Evolutionary conservation across 2,329 filamentous ascomycete genomes (phyloP).

Genomic region (Hypoxylon sp.): DNA sequence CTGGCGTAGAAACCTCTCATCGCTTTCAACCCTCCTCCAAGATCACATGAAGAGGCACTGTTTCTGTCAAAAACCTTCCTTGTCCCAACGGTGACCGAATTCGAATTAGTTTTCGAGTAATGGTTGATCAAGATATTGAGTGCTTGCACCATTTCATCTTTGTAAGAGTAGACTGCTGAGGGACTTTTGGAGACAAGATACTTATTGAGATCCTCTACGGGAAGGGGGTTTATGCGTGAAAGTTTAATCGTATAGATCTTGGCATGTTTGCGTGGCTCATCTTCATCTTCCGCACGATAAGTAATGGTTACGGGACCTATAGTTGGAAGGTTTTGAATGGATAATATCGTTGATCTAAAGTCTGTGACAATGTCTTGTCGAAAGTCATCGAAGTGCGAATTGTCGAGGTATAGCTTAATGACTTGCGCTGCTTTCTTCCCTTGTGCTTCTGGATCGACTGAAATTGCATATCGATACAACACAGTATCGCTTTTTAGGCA

Average conservation of each 20-base stretch:
- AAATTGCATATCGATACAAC: neutral
- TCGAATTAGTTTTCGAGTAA: constrained; percentile 50
- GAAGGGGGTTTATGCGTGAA: constrained; percentile 47
- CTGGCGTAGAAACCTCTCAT: constrained; percentile 57
- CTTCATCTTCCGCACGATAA: constrained; percentile 54
- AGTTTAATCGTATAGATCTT: constrained; percentile 47
- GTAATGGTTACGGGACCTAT: constrained; percentile 15
- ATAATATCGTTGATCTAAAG: constrained; percentile 55
- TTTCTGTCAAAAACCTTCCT: constrained; percentile 51
- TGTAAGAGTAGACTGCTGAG: constrained; percentile 36
- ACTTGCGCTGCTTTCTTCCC: neutral
- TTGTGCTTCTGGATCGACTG: neutral
- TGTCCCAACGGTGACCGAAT: constrained; percentile 52
- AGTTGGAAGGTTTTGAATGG: constrained; percentile 44
- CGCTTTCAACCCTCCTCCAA: constrained; percentile 52
- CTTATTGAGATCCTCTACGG: constrained; percentile 46
- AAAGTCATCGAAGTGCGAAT: neutral
- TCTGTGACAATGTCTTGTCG: constrained; percentile 52
- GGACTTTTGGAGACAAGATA: constrained; percentile 51
- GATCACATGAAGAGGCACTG: constrained; percentile 34
- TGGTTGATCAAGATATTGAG: constrained; percentile 54
- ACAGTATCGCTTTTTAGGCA: neutral
- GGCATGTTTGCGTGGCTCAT: constrained; percentile 46
- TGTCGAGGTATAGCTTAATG: neutral
- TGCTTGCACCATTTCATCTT: constrained; percentile 48